A percentile compares a stretch with the other conserved stretches of the same genome.
These are phyloP conservation scores for Dryas drummondii DNA, from an alignment of 306 rosid genomes.

Conservation along the genomic window DNA sequence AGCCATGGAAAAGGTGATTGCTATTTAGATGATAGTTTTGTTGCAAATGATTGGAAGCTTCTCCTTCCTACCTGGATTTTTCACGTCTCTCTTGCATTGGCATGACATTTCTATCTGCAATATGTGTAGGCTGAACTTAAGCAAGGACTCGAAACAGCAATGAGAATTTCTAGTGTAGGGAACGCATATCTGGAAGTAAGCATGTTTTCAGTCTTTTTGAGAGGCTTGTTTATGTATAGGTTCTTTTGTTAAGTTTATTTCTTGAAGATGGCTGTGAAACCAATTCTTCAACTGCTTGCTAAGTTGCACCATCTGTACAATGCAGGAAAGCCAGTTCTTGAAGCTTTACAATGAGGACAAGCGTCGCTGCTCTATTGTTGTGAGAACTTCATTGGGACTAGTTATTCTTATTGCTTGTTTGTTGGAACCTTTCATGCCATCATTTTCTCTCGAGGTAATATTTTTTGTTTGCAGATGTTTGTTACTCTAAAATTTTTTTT, in stretches of 20 bases:
- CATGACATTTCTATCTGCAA: slow-evolving; percentile 1
- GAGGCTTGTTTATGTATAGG: too few relatives aligned
- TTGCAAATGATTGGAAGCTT: not conserved
- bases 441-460: slow-evolving; percentile 72
- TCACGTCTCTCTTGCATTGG: slow-evolving; percentile 9
- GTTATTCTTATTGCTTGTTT: slow-evolving; percentile 84
- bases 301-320: not conserved
- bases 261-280: not conserved
- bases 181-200: slow-evolving; percentile 86
- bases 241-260: not conserved
- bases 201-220: slow-evolving; percentile 11
- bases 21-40: not conserved
- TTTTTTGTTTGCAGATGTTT: not conserved
- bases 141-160: slow-evolving; percentile 85
- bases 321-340: slow-evolving; percentile 87
- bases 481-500: too few relatives aligned
- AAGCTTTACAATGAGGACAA: slow-evolving; percentile 73
- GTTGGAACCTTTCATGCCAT: slow-evolving; percentile 91
- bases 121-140: slow-evolving; percentile 73
- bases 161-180: slow-evolving; percentile 86
- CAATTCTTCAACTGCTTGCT: slow-evolving; percentile 3
- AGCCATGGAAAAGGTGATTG: slow-evolving; percentile 88
- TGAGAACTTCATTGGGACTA: slow-evolving; percentile 84
- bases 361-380: slow-evolving; percentile 68
- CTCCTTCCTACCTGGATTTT: not conserved